These are phyloP conservation scores for Linaria vulgaris DNA, from an alignment of 257 asterid genomes.

Conservation along the genomic window DNA sequence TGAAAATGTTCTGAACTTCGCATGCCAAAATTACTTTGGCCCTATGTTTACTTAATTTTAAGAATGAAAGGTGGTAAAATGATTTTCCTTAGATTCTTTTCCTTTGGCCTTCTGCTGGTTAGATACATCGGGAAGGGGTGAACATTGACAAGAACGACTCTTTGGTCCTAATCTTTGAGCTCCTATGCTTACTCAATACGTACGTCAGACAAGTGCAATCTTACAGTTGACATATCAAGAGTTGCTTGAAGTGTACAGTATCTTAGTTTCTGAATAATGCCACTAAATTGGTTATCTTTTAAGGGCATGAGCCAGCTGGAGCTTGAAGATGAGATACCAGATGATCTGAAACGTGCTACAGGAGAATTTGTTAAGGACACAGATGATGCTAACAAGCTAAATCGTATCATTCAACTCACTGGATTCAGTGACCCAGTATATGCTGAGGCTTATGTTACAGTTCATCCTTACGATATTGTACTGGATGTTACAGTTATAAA, in stretches of 20 bases:
- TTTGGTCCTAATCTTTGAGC: constrained; percentile 7
- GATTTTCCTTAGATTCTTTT: not conserved
- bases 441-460: constrained; percentile 94
- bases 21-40: not conserved
- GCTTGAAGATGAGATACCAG: constrained; percentile 88
- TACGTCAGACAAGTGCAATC: constrained; percentile 7
- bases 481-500: constrained; percentile 87
- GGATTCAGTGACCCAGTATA: constrained; percentile 97
- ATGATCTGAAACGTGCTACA: constrained; percentile 93
- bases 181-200: not conserved
- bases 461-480: constrained; percentile 93
- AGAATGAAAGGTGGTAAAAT: not conserved
- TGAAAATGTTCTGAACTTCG: not conserved
- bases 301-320: constrained; percentile 98
- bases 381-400: constrained; percentile 80
- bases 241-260: constrained; percentile 10
- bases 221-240: constrained; percentile 9
- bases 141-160: not conserved
- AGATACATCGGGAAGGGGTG: not conserved
- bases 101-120: not conserved
- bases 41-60: not conserved
- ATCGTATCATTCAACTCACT: constrained; percentile 85
- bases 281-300: constrained; percentile 17
- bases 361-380: constrained; percentile 83
- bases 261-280: too few species aligned